phyloP scores from a whole-genome alignment of 345 rosid genomes.

The Turritis glabra region DNA sequence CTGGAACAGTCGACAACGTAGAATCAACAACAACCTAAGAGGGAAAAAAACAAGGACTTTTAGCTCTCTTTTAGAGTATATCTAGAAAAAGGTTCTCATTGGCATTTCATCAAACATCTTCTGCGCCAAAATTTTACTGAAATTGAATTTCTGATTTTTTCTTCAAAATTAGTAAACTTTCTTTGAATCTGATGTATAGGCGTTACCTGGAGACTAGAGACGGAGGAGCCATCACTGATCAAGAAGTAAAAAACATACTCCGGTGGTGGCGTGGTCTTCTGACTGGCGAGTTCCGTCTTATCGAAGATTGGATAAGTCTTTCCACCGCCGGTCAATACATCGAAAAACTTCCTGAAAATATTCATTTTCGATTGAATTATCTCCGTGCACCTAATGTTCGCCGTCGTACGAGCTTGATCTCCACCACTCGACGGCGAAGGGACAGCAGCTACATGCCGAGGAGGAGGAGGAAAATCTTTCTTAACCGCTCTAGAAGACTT shows the following conservation, averaged over 20 bases:
- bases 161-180: neutral
- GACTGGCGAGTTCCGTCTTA: slow-evolving; percentile 43
- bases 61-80: neutral
- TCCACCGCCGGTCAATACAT: slow-evolving; percentile 58
- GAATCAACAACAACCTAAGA: slow-evolving; percentile 74
- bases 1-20: slow-evolving; percentile 41
- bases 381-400: slow-evolving; percentile 55
- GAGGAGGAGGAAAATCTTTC: slow-evolving; percentile 41
- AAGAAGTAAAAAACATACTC: slow-evolving; percentile 40
- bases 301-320: slow-evolving; percentile 38
- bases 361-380: slow-evolving; percentile 68
- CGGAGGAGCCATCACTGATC: slow-evolving; percentile 82
- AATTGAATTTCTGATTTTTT: too few species aligned
- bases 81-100: neutral
- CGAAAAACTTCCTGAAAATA: slow-evolving; percentile 55
- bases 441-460: neutral
- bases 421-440: slow-evolving; percentile 27
- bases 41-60: neutral
- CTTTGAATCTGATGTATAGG: neutral
- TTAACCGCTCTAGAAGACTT: slow-evolving; percentile 64
- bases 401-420: slow-evolving; percentile 12
- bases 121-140: neutral
- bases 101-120: slow-evolving; percentile 26
- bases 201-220: slow-evolving; percentile 57
- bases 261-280: slow-evolving; percentile 38